Evolutionary conservation across 2,329 filamentous ascomycete species (phyloP), one percentile per base, ranked within the genome.

Genomic region (Didymella segeticola): DNA sequence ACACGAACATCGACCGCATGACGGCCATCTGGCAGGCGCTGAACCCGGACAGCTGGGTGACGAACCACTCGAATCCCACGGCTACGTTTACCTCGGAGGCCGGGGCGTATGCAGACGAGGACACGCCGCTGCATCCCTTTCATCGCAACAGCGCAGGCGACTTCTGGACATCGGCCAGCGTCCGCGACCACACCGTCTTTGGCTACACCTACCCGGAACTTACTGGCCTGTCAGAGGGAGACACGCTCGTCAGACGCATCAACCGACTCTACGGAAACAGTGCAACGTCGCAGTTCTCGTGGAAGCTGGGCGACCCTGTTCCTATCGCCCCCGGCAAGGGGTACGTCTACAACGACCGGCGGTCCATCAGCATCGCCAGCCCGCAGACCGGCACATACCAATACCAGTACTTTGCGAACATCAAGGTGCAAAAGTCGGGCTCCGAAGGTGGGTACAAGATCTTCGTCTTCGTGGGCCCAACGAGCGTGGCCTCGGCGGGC

Each of bases 1-100:
- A 93, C 65, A 61, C 72, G 72, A 92, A 89, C 73, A 83, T 91
- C 7, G 91, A 96, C 67, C 84, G 91, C 2, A 74, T 90, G 23
- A 85, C 91, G 58, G 85, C 89, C 26, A 82, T 96, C 56, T 95
- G 89, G 89, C 89, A 95, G 75, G 79, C 82, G 1, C 73, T 95
- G 38, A 83, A 95, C 59, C 89, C 88, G 0, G 77, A 85, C 17
- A 83, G 83, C 23, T 93, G 87, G 76, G 82, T 91, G 5, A 75
- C 80, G 19, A 82, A 86, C 1, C 81, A 83, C 56, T 62, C 76
- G 6, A 75, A 76, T 33, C 54, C 83, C 80, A 45, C 76, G 73
- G n/a, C 81, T 11, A 89, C 86, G 1, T 92, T 85, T 64, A 88
- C 85, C 0, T 84, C 81, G 6, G 66, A 79, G 1, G 74, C 77